A percentile compares a stretch with the other conserved stretches of the same genome.
Evolutionary conservation across 805 yeast species (phyloP).

Genomic region (Lachancea quebecensis): DNA sequence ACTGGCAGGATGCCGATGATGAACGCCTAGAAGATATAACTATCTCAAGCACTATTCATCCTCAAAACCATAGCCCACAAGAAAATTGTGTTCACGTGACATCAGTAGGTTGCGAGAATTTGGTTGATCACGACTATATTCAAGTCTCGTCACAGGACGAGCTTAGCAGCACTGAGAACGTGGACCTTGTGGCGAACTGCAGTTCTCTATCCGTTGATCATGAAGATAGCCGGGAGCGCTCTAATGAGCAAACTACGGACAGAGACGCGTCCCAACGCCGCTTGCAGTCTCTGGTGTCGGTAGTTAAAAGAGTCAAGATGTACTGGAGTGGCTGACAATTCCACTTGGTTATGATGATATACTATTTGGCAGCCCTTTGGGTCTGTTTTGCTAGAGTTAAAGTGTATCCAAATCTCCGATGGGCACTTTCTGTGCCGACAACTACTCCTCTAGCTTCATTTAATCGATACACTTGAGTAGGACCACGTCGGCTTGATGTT

Average conservation of each 20-base stretch:
- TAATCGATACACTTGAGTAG: no score
- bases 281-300: constrained; percentile 11
- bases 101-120: background rate
- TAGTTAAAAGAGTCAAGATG: constrained; percentile 20
- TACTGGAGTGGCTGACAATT: constrained; percentile 16
- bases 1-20: constrained; percentile 13
- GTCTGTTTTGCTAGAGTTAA: background rate
- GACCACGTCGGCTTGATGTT: no score
- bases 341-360: background rate
- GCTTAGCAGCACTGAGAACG: constrained; percentile 26
- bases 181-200: constrained; percentile 9
- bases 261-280: constrained; percentile 2
- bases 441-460: no score
- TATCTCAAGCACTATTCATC: constrained; percentile 8
- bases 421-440: no score
- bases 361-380: background rate
- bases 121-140: constrained; percentile 17
- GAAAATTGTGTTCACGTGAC: background rate
- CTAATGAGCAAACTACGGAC: background rate
- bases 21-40: constrained; percentile 18
- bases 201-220: background rate
- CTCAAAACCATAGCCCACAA: background rate
- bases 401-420: no score
- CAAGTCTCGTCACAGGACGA: constrained; percentile 27
- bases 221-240: background rate